Conservation (phyloP, 352 stramenopile species). For the Phytophthora hibernalis region DNA sequence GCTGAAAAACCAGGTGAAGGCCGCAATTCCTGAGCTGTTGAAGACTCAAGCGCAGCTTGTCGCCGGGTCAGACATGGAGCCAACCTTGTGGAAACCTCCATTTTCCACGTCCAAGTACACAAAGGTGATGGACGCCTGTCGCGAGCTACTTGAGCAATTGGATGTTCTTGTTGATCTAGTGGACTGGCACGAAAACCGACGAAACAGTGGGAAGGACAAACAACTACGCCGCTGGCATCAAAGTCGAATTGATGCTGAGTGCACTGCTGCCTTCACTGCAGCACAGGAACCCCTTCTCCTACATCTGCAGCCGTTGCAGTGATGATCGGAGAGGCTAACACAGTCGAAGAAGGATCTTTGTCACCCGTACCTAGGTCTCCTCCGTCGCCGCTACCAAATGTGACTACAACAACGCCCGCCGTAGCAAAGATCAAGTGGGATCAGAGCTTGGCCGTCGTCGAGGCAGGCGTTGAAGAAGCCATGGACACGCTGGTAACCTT, state of each 20-base stretch:
- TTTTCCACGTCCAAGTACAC: conserved; percentile 71
- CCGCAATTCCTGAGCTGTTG: conserved; percentile 44
- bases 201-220: conserved; percentile 38
- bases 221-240: conserved; percentile 33
- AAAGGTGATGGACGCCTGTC: conserved; percentile 52
- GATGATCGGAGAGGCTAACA: conserved; percentile 19
- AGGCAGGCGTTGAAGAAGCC: conserved; percentile 51
- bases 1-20: conserved; percentile 53
- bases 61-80: conserved; percentile 56
- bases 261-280: conserved; percentile 38
- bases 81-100: conserved; percentile 59
- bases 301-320: conserved; percentile 23
- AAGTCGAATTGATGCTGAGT: conserved; percentile 47
- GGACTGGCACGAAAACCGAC: conserved; percentile 62
- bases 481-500: conserved; percentile 69
- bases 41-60: conserved; percentile 58
- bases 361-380: conserved; percentile 14
- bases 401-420: conserved; percentile 33
- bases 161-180: conserved; percentile 72
- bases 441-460: conserved; percentile 54
- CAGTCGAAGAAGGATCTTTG: conserved; percentile 7
- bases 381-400: conserved; percentile 29
- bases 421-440: conserved; percentile 46
- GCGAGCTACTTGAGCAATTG: conserved; percentile 58
- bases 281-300: conserved; percentile 38